Percentiles rank a stretch among this genome's conserved stretches.
Evolutionary conservation across 176 grass and related monocot species (phyloP).

Genomic region (Ampelocalamus luodianensis): DNA sequence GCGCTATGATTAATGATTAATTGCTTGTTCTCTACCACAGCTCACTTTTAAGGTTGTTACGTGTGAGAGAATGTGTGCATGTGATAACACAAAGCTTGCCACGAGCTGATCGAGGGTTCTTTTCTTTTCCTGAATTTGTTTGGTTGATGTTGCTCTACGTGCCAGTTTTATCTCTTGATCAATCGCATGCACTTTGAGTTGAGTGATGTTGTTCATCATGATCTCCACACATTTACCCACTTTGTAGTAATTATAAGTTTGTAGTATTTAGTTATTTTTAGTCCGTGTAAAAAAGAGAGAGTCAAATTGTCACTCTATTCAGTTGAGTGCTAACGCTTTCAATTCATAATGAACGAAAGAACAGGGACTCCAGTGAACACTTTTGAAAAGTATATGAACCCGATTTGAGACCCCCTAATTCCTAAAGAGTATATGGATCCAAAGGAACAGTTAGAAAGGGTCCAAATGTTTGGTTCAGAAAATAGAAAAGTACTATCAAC

Average conservation of each 20-base stretch:
- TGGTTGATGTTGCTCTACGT: not conserved
- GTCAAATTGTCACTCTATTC: too few relatives aligned
- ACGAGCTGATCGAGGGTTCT: too few relatives aligned
- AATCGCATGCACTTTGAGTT: too few relatives aligned
- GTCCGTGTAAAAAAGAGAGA: too few relatives aligned
- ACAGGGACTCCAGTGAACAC: not conserved
- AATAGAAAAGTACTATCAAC: not conserved
- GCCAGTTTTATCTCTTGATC: too few relatives aligned
- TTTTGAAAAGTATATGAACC: not conserved
- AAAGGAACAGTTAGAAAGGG: not conserved
- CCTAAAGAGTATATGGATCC: not conserved
- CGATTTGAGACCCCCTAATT: not conserved
- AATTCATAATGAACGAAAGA: not conserved
- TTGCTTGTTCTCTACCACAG: not conserved
- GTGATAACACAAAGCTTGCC: not conserved
- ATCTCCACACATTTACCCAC: too few relatives aligned
- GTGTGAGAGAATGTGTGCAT: conserved; percentile 5
- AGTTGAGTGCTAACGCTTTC: not conserved
- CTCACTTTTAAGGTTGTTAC: not conserved
- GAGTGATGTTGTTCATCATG: too few relatives aligned
- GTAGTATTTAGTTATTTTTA: too few relatives aligned
- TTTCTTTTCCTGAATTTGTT: not conserved
- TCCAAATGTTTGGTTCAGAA: not conserved
- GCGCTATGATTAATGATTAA: not conserved
- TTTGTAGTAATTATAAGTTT: too few relatives aligned